Evolutionary conservation across 768 basidiomycete genomes (phyloP), one percentile per base, ranked within the genome.

Genomic region (Russula virescens): DNA sequence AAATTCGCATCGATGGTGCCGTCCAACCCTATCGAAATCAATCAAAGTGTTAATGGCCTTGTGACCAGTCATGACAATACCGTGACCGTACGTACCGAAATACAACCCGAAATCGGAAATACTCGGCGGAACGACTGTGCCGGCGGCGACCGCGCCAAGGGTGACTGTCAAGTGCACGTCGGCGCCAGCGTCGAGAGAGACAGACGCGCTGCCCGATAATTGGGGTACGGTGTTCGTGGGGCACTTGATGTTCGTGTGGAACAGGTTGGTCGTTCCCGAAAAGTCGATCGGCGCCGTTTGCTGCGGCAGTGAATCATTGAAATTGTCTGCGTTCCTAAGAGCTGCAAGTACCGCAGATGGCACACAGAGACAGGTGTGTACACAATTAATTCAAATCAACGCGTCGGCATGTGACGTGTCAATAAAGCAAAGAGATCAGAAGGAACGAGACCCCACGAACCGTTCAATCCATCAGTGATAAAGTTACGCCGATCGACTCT

Each of bases 1-100:
- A 55, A 31, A 16, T 31, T 43, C n/a, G 42, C 54, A 13, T 55
- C 54, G 26, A 45, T 43, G 28, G 28, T 55, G 5, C 54, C 42
- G n/a, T 21, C 42, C 26, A 55, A 19, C 19, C 5, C 54, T 55
- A 45, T 9, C 21, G 19, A 31, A 1, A 31, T 9, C 8, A n/a
- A 45, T 45, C 7, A 71, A 71, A n/a, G 75, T 74, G 21, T 60
- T 34, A 31, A 28, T 14, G 47, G 38, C 50, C 14, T 8, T 5
- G 25, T 10, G 26, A 16, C 7, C 9, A 8, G 10, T 14, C 14
- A 11, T 40, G 51, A 21, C 10, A 40, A 11, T 38, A 38, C 38
- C 13, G 10, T n/a, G 23, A 38, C 38, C 13, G 10, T n/a, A 31
- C 64, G 28, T 16, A 65, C 64, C 60, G 21, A 46, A 31, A 38